phyloP scores from a whole-genome alignment of 306 rosid species.

The Myrica gale region DNA sequence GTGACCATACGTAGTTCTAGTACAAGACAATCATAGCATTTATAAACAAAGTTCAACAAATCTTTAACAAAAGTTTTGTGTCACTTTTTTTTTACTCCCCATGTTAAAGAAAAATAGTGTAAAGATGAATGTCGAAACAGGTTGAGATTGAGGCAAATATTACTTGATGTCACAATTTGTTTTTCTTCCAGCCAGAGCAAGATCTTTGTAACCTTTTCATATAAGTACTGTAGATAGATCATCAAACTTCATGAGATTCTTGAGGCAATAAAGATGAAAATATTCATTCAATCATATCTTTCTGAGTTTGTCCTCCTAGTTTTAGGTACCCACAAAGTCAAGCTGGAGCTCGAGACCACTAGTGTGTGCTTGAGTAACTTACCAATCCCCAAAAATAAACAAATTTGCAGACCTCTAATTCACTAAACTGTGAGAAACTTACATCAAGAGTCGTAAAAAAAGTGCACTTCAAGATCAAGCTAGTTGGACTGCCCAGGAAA shows the following conservation, averaged over 20 bases:
- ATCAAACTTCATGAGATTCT: slow-evolving; percentile 7
- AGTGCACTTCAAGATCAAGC: no score
- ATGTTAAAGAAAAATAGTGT: slow-evolving; percentile 35
- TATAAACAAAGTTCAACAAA: slow-evolving; percentile 24
- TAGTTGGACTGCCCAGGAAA: no score
- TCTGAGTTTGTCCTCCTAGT: no score
- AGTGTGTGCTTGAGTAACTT: no score
- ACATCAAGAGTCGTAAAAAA: no score
- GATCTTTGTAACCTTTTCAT: slow-evolving; percentile 17
- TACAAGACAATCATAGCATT: slow-evolving; percentile 59
- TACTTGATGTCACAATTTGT: slow-evolving; percentile 13
- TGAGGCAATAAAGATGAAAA: slow-evolving; percentile 5
- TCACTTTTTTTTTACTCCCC: slow-evolving; percentile 20
- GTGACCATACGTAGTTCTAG: slow-evolving; percentile 68
- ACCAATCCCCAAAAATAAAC: no score
- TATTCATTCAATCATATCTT: not conserved
- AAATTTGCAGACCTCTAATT: no score
- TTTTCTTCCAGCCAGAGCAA: not conserved
- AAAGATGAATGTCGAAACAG: slow-evolving; percentile 21
- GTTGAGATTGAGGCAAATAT: slow-evolving; percentile 24
- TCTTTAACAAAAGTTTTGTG: slow-evolving; percentile 22
- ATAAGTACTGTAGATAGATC: not conserved
- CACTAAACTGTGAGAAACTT: no score
- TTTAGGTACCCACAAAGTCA: no score
- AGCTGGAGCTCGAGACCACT: no score